A percentile compares a stretch with the other conserved stretches of the same genome.
phyloP scores from a whole-genome alignment of 257 asterid species.

The Gentiana straminea region DNA sequence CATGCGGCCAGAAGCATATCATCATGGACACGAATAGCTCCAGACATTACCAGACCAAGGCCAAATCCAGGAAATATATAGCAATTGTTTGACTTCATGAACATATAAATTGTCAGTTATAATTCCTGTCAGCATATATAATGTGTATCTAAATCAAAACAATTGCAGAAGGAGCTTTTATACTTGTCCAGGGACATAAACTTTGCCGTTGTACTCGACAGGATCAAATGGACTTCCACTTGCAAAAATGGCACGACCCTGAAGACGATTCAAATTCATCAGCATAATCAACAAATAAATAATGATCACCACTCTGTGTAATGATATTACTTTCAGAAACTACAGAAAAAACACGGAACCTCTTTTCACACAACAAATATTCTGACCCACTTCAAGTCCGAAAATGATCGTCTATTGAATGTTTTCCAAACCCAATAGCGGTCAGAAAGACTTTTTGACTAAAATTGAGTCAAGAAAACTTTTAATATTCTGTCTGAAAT shows the following conservation, averaged over 20 bases:
- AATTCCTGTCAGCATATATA: background rate
- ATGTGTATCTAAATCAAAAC: conserved; percentile 1
- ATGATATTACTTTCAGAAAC: too few species aligned
- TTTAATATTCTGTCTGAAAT: too few species aligned
- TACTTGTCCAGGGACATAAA: conserved; percentile 75
- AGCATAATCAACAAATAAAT: background rate
- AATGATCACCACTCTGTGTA: too few species aligned
- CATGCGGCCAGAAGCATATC: conserved; percentile 95
- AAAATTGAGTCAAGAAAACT: too few species aligned
- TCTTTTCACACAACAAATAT: too few species aligned
- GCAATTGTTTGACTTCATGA: conserved; percentile 80
- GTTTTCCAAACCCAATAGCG: too few species aligned
- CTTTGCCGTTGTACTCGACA: conserved; percentile 55
- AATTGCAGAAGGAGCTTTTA: background rate
- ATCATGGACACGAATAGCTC: conserved; percentile 88
- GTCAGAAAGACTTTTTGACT: too few species aligned
- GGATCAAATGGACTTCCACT: conserved; percentile 95
- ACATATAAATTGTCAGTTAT: conserved; percentile 3
- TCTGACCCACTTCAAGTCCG: too few species aligned
- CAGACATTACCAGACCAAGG: conserved; percentile 80
- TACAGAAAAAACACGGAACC: too few species aligned
- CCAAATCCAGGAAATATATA: conserved; percentile 95
- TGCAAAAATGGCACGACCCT: conserved; percentile 86
- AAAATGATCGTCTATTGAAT: too few species aligned
- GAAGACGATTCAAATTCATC: background rate